Base-by-base conservation (phyloP, 495 filamentous ascomycete species). In the Thozetella sp. region DNA sequence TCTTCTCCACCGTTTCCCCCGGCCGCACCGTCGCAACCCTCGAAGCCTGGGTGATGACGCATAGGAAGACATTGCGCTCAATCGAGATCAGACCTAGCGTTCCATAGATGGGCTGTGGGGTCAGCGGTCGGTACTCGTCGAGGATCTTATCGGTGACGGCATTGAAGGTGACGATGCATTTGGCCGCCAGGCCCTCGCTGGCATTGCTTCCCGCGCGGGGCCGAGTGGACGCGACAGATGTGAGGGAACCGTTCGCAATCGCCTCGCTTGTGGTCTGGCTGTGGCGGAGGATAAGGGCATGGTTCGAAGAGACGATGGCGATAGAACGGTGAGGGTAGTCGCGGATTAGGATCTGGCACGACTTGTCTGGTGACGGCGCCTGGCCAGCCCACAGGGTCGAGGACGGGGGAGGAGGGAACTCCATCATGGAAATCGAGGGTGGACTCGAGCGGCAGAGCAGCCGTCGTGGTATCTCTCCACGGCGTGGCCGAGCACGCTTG, bases 81-180 rank as follows among this genome's bases (percentile, higher is more conserved):
- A 97, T 80, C 1, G 93, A 93, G 59, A 98, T 91, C 37, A 99
- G 78, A 1, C 95, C 95, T 55, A 99, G 82, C 1, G 93, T 97
- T 26, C 95, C 95, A 64, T 93, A 86, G 30, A 92, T 91, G n/a
- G 87, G 85, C 20, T 86, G 79, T n/a, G 83, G 77, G 46, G 88
- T 89, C 43, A 97, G 70, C 2, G 87, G 77, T 54, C 87, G 83
- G 72, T 93, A 98, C 26, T 88, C 88, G 58, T 77, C 78, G 30
- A 97, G 78, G 55, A 95, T 83, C 48, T 83, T 78, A 46, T 83
- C 75, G n/a, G 83, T 76, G n/a, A 82, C 67, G 12, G 82, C 76
- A 1, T 85, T 78, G 74, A 97, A 96, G 69, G 97, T 93, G 56
- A 98, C 92, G 75, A 94, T 90, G 76, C 92, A 97, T 59, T 88